These are phyloP conservation scores for maize (Zea mays) DNA, from an alignment of 176 grass and related monocot genomes.

Conservation along the genomic window Zm-B73-REFERENCE-NAM-5.0 NC_050099.1:185829001-185829500, in stretches of 20 bases:
- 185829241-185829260: constrained; percentile 96
- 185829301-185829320: too few relatives aligned
- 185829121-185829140: constrained; percentile 77
- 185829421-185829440: too few relatives aligned
- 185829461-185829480: too few relatives aligned
- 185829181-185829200: constrained; percentile 86
- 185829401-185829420: too few relatives aligned
- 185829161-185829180: constrained; percentile 81
- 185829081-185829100: constrained; percentile 79
- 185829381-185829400: not conserved
- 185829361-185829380: constrained; percentile 31
- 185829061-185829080: constrained; percentile 27
- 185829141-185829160: constrained; percentile 89
- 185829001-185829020: constrained; percentile 10
- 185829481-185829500: constrained; percentile 24
- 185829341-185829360: constrained; percentile 4
- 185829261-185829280: constrained; percentile 64
- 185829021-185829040: too few relatives aligned
- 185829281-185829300: constrained; percentile 42
- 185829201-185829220: constrained; percentile 80
- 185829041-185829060: constrained; percentile 24
- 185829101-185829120: constrained; percentile 92
- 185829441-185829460: too few relatives aligned
- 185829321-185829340: constrained; percentile 7
- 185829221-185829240: constrained; percentile 95